These are phyloP conservation scores for Sclerospora graminicola DNA, from an alignment of 352 stramenopile species.

Conservation along the genomic window DNA sequence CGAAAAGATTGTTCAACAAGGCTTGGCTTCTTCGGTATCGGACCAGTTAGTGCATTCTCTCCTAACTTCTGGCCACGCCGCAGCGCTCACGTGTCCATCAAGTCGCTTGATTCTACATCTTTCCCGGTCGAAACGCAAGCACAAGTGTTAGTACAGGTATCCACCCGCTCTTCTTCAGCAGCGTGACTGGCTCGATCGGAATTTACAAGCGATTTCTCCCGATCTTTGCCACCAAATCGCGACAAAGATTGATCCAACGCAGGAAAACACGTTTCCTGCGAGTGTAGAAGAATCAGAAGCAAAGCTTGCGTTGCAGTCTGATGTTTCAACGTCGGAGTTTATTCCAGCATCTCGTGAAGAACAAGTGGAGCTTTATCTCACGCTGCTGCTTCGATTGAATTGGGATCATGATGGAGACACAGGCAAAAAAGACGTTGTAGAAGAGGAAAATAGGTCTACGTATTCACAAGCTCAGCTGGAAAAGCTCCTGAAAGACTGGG, in stretches of 20 bases:
- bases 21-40: constrained; percentile 33
- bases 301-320: constrained; percentile 10
- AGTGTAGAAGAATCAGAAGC: constrained; percentile 1
- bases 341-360: constrained; percentile 35
- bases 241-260: constrained; percentile 30
- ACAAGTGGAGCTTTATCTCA: constrained; percentile 67
- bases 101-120: constrained; percentile 41
- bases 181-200: constrained; percentile 61
- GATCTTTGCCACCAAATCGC: constrained; percentile 30
- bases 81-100: constrained; percentile 24
- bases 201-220: constrained; percentile 30
- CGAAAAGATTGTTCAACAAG: constrained; percentile 36
- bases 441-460: constrained; percentile 4
- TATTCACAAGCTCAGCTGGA: constrained; percentile 52
- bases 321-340: constrained; percentile 40
- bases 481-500: constrained; percentile 38
- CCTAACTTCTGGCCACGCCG: constrained; percentile 28
- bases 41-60: constrained; percentile 27
- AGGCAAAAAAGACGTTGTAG: constrained; percentile 1
- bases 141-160: constrained; percentile 35
- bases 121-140: constrained; percentile 42
- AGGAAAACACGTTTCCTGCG: not conserved
- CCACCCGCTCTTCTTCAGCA: constrained; percentile 43
- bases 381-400: constrained; percentile 55
- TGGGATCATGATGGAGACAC: constrained; percentile 1